Evolutionary conservation across 2,329 filamentous ascomycete species (phyloP).

Genomic region (Aspergillus luchuensis): DNA sequence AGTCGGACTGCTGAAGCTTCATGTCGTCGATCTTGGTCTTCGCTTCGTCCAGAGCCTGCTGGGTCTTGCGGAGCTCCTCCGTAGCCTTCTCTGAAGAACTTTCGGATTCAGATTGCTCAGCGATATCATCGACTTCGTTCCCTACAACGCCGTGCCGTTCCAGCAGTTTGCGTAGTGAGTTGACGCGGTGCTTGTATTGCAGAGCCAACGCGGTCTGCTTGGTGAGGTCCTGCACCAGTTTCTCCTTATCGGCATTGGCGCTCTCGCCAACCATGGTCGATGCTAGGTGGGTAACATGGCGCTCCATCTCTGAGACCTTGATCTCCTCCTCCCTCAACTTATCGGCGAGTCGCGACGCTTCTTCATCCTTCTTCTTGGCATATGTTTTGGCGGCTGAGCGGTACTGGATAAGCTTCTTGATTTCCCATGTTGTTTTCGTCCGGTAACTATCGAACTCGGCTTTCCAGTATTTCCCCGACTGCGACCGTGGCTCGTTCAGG

Average conservation of each 20-base stretch:
- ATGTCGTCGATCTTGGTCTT: constrained; percentile 39
- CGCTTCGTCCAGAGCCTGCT: constrained; percentile 39
- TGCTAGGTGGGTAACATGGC: constrained; percentile 45
- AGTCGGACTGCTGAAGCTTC: constrained; percentile 34
- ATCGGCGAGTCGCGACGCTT: constrained; percentile 55
- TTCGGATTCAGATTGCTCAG: constrained; percentile 25
- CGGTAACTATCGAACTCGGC: constrained; percentile 62
- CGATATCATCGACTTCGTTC: constrained; percentile 24
- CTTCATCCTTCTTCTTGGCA: constrained; percentile 60
- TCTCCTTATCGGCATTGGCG: constrained; percentile 39
- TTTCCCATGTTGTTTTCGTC: constrained; percentile 59
- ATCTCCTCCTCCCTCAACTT: constrained; percentile 55
- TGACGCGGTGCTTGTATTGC: constrained; percentile 48
- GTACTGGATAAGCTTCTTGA: constrained; percentile 63
- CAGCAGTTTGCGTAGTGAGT: constrained; percentile 38
- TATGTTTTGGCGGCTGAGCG: constrained; percentile 61
- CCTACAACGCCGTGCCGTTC: constrained; percentile 44
- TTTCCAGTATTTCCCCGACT: constrained; percentile 65
- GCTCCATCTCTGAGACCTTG: constrained; percentile 48
- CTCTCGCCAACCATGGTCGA: constrained; percentile 40
- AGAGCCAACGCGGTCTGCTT: constrained; percentile 48
- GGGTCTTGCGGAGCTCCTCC: constrained; percentile 35
- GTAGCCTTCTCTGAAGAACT: constrained; percentile 19
- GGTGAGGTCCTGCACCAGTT: constrained; percentile 45
- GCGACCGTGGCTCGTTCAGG: constrained; percentile 56